Evolutionary conservation across 2,329 filamentous ascomycete species (phyloP).

Genomic region (Colletotrichum destructivum): DNA sequence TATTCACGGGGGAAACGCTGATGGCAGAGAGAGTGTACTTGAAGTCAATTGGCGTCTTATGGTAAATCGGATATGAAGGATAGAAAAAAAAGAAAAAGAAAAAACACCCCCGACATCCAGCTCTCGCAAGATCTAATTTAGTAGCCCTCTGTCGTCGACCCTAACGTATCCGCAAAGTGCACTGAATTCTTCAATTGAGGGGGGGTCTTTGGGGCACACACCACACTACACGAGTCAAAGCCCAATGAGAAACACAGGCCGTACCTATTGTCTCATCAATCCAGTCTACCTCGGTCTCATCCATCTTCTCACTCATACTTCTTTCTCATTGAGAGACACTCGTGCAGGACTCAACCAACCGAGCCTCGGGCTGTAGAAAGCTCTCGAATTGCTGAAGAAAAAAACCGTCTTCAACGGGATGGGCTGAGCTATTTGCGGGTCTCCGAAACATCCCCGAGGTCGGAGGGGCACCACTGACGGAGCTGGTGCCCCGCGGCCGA

Average conservation of each 20-base stretch:
- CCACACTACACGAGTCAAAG: constrained; percentile 42
- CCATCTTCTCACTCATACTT: neutral
- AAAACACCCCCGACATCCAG: too few relatives aligned
- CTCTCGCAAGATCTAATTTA: too few relatives aligned
- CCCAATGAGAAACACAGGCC: neutral
- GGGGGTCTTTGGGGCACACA: neutral
- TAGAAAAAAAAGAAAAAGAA: too few relatives aligned
- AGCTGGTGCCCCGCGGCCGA: constrained; percentile 33
- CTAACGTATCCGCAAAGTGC: too few relatives aligned
- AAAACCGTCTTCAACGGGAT: neutral
- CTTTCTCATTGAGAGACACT: too few relatives aligned
- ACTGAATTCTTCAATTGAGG: too few relatives aligned
- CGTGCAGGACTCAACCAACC: neutral
- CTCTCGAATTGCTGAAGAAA: neutral
- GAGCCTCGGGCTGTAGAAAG: neutral
- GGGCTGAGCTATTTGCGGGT: constrained; percentile 35
- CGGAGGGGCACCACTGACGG: constrained; percentile 22
- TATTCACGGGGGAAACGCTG: too few relatives aligned
- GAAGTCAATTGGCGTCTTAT: too few relatives aligned
- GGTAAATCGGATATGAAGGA: too few relatives aligned
- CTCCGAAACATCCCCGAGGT: constrained; percentile 41
- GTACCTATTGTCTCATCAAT: neutral
- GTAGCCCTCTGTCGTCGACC: too few relatives aligned
- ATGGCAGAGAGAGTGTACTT: too few relatives aligned
- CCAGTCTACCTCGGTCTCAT: neutral